Conservation (phyloP, 176 grass and related monocot species). For the Alloteropsis semialata region DNA sequence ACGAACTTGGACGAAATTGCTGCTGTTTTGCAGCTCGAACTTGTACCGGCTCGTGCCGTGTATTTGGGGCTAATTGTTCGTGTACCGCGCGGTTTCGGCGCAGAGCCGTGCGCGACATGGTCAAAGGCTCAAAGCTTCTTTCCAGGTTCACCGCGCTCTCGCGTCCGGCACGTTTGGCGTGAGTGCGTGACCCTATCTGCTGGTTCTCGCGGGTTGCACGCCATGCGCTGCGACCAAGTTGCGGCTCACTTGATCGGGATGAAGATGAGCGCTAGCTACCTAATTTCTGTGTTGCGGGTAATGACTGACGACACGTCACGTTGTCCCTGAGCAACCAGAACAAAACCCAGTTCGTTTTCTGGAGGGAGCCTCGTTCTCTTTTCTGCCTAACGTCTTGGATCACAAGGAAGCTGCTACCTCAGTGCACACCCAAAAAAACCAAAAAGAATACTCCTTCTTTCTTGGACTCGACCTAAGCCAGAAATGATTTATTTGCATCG, state of each 20-base stretch:
- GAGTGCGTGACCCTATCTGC: background rate
- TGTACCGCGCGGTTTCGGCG: background rate
- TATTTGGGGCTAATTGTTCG: background rate
- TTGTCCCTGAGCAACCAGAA: background rate
- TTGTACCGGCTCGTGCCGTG: too few relatives aligned
- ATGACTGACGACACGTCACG: background rate
- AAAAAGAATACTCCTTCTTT: background rate
- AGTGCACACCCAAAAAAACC: background rate
- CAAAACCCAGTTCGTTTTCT: background rate
- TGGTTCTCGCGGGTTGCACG: background rate
- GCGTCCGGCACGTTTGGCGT: background rate
- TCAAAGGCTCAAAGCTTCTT: slow-evolving; percentile 2
- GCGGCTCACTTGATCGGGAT: background rate
- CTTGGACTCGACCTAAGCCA: background rate
- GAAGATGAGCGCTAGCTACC: background rate
- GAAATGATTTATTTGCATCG: background rate
- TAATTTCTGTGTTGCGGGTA: background rate
- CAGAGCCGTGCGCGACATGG: background rate
- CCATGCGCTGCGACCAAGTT: background rate
- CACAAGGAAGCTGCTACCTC: background rate
- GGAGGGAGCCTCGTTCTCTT: background rate
- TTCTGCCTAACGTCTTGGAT: background rate
- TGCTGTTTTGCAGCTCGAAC: background rate
- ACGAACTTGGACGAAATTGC: background rate
- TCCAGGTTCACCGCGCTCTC: background rate